phyloP scores from a whole-genome alignment of 192 early-diverging fungal genomes.

The Phlyctochytrium arcticum region DNA sequence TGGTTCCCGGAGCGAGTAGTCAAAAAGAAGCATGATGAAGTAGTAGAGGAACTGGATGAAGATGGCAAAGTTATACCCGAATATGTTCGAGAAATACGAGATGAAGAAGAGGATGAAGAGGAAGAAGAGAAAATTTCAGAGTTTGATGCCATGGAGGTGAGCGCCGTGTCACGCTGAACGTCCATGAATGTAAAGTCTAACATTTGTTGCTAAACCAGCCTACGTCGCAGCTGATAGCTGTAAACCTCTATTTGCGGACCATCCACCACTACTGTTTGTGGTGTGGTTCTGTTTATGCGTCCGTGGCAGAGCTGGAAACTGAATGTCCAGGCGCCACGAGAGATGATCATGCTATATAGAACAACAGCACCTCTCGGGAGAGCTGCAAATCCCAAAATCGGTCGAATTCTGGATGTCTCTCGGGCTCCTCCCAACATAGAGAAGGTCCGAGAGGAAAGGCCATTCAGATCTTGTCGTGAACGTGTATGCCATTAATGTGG shows the following conservation, averaged over 20 bases:
- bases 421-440: too few species aligned
- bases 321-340: constrained; percentile 59
- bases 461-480: too few species aligned
- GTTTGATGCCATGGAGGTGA: constrained; percentile 28
- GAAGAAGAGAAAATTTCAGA: constrained; percentile 1
- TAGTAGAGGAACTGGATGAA: constrained; percentile 2
- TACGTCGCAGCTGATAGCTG: constrained; percentile 42
- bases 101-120: too few species aligned
- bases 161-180: too few species aligned
- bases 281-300: constrained; percentile 55
- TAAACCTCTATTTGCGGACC: constrained; percentile 48
- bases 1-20: constrained; percentile 17
- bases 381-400: too few species aligned
- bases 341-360: too few species aligned
- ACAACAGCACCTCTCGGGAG: too few species aligned
- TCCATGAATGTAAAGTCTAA: too few species aligned
- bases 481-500: too few species aligned
- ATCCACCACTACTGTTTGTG: constrained; percentile 64
- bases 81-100: not conserved
- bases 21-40: constrained; percentile 11
- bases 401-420: too few species aligned
- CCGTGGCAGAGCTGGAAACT: constrained; percentile 46
- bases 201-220: too few species aligned
- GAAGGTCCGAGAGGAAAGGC: too few species aligned
- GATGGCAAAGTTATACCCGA: not conserved